Percentiles rank a stretch among this genome's conserved stretches.
These are phyloP conservation scores for Hyaloscypha finlandica DNA, from an alignment of 495 filamentous ascomycete genomes.

Conservation along the genomic window DNA sequence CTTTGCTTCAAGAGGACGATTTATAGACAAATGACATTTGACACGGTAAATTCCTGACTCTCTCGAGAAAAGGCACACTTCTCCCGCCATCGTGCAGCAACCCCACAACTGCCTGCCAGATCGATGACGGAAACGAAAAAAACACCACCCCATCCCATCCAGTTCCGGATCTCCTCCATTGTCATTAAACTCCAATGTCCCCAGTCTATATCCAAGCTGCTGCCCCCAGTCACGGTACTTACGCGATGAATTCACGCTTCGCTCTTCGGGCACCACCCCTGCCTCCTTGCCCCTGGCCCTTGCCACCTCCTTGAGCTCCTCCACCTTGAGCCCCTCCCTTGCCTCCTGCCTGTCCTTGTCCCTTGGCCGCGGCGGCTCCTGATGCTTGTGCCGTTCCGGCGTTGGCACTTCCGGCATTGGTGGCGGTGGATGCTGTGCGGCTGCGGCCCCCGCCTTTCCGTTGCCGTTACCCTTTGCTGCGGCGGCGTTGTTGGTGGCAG, in stretches of 20 bases:
- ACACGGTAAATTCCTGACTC: slow-evolving; percentile 11
- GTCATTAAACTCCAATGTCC: slow-evolving; percentile 10
- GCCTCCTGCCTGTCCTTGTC: background rate
- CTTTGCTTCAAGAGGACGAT: background rate
- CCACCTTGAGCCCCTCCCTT: background rate
- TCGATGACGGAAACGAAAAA: background rate
- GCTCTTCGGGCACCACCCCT: slow-evolving; percentile 17
- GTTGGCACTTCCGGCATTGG: too few relatives aligned
- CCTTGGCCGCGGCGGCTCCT: background rate
- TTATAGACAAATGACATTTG: slow-evolving; percentile 24
- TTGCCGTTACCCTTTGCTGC: background rate
- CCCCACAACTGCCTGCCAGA: background rate
- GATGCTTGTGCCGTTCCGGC: background rate
- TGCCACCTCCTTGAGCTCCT: background rate
- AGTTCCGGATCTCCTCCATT: background rate
- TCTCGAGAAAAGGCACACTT: slow-evolving; percentile 1
- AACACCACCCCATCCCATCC: background rate
- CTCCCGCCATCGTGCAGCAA: background rate
- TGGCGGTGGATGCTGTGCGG: too few relatives aligned
- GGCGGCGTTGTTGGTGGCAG: background rate
- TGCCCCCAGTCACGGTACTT: background rate
- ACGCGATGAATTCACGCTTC: slow-evolving; percentile 29
- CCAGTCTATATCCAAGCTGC: slow-evolving; percentile 8
- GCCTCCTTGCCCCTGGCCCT: too few relatives aligned
- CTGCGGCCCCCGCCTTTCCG: too few relatives aligned